phyloP scores from a whole-genome alignment of 768 basidiomycete genomes.

The Cubamyces lactineus region DNA sequence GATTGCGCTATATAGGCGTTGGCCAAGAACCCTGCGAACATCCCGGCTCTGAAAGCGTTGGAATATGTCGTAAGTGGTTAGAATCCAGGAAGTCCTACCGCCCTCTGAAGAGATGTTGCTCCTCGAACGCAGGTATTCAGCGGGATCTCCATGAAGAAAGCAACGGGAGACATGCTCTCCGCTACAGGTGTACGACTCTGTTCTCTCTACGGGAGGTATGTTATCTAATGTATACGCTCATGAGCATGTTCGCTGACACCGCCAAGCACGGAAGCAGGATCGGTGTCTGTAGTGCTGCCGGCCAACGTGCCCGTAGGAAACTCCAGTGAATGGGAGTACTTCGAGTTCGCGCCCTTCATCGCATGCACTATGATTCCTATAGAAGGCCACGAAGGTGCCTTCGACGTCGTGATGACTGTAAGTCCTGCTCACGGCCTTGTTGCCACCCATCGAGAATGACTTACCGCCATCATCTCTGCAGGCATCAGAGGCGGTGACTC shows the following conservation, averaged over 20 bases:
- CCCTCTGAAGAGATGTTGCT: not conserved
- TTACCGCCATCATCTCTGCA: not conserved
- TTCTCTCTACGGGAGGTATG: conserved; percentile 5
- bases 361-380: conserved; percentile 8
- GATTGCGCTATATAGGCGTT: conserved; percentile 9
- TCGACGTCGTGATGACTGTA: conserved; percentile 22
- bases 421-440: not conserved
- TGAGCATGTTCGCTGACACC: not conserved
- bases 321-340: conserved; percentile 28
- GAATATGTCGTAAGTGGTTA: conserved; percentile 15
- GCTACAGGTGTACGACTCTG: conserved; percentile 3
- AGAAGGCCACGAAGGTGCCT: conserved; percentile 3
- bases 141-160: conserved; percentile 9
- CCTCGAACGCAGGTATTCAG: not conserved
- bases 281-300: conserved; percentile 19
- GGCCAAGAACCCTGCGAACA: conserved; percentile 10
- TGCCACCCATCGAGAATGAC: not conserved
- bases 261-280: conserved; percentile 18
- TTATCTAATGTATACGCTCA: not conserved
- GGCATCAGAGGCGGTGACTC: conserved; percentile 28
- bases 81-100: not conserved
- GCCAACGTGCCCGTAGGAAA: not conserved
- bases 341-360: conserved; percentile 19
- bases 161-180: conserved; percentile 5
- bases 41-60: conserved; percentile 3